Conservation (phyloP, 495 filamentous ascomycete genomes). For the Aspergillus campestris region DNA sequence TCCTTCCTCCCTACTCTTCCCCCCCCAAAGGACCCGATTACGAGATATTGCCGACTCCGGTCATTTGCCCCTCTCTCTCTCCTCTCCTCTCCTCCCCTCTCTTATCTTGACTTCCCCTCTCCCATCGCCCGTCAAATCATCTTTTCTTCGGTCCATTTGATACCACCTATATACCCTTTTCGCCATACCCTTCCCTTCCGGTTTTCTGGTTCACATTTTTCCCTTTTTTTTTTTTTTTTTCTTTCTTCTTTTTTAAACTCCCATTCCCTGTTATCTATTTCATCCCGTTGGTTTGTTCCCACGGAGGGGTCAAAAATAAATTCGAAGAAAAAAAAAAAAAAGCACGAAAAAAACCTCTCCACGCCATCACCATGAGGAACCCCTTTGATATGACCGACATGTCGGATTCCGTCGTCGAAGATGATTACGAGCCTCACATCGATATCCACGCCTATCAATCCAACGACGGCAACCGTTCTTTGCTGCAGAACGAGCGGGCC, state of each 20-base stretch:
- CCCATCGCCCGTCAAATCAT: conserved; percentile 6
- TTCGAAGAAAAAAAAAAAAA: background rate
- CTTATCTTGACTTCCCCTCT: conserved; percentile 8
- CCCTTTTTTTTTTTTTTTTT: conserved; percentile 1
- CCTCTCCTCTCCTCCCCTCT: background rate
- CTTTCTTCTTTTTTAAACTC: conserved; percentile 7
- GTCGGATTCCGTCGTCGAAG: conserved; percentile 21
- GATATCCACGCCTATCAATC: conserved; percentile 23
- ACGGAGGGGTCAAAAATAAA: background rate
- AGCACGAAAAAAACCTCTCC: background rate
- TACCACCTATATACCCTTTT: conserved; percentile 5
- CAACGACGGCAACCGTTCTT: conserved; percentile 34
- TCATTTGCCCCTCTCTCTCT: conserved; percentile 1
- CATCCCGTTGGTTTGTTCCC: background rate
- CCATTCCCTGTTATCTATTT: conserved; percentile 5
- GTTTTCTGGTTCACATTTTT: background rate
- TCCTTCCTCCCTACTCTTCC: background rate
- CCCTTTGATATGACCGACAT: conserved; percentile 34
- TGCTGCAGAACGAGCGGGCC: conserved; percentile 32
- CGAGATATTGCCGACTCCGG: background rate
- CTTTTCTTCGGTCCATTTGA: conserved; percentile 9
- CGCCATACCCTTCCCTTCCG: background rate
- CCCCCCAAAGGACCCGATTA: background rate
- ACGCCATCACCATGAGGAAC: conserved; percentile 26
- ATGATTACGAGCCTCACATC: conserved; percentile 15